Base-by-base conservation (phyloP, 768 basidiomycete genomes). In the Trametes villosa region DNA sequence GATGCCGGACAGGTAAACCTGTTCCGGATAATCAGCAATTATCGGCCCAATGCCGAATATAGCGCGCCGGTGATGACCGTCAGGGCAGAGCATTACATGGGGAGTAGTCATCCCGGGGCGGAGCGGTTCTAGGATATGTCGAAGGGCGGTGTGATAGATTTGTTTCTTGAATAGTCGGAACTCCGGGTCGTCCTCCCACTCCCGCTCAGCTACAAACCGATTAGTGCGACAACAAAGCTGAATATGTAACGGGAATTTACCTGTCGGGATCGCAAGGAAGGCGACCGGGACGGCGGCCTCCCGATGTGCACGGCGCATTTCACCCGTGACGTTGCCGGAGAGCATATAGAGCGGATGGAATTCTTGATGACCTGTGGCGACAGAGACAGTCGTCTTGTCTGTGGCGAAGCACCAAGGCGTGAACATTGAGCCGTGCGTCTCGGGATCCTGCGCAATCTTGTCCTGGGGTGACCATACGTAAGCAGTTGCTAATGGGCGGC, bases 321-420 rank as follows among this genome's bases (percentile, higher is more conserved):
- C 34, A 22, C 67, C 69, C 2, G 60, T 48, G 0, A 69, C 12
- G 11, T 65, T 64, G 0, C 72, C 70, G 4, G 66, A 33, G 1
- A 66, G 69, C 11, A 60, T 40, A 29, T 72, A 74, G 2, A 72
- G 26, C 0, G 69, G 69, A 26, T 72, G 60, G 41, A 64, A 74
- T 15, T 70, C 59, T 13, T 64, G 61, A 0, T 69, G 46, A 4
- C 69, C 68, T 0, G 55, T 66, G 1, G 47, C 67, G 2, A 72
- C 68, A 3, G 70, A 79, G 0, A 78, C 75, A 0, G 75, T 79
- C 0, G 77, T 80, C 57, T 79, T 79, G 57, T 81, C 75, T 45
- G 73, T 76, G 0, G 77, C 44, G 22, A 41, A n/a, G n/a, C 38
- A 15, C 18, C 66, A 65, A 4, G 70, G 70, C 1, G 64, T 64